Evolutionary conservation across 345 rosid species (phyloP).

Genomic region (Lenwebbia sp.): DNA sequence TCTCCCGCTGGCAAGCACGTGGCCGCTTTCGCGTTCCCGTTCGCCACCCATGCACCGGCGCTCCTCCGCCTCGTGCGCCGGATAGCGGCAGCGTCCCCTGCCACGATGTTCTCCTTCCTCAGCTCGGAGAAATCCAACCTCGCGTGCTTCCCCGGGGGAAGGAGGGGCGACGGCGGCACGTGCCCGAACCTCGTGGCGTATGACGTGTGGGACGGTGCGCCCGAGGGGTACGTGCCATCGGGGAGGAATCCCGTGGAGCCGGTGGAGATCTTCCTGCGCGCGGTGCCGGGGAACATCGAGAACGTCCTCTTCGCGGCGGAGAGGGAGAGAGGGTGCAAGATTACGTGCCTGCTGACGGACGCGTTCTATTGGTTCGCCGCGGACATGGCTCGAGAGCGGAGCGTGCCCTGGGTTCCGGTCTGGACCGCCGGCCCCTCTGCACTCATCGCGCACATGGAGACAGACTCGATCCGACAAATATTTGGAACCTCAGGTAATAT

Average conservation of each 20-base stretch:
- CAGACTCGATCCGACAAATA: conserved; percentile 15
- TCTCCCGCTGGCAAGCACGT: conserved; percentile 2
- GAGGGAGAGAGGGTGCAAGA: conserved; percentile 8
- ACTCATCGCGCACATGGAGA: conserved; percentile 20
- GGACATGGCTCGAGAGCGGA: conserved; percentile 27
- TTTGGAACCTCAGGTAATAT: conserved; percentile 9
- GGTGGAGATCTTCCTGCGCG: conserved; percentile 22
- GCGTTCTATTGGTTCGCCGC: conserved; percentile 46
- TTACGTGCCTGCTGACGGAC: conserved; percentile 33
- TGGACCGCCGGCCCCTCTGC: conserved; percentile 44
- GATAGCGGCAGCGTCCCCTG: conserved; percentile 1
- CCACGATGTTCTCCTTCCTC: conserved; percentile 22
- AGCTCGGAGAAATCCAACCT: conserved; percentile 23
- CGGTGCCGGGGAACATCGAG: conserved; percentile 19
- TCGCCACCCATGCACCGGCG: conserved; percentile 7
- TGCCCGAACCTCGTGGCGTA: conserved; percentile 6
- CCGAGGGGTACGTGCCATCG: conserved; percentile 7
- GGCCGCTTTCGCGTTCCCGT: conserved; percentile 8
- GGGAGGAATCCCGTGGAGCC: conserved; percentile 19
- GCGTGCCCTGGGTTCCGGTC: conserved; percentile 38
- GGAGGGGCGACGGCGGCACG: neutral
- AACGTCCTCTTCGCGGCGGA: conserved; percentile 12
- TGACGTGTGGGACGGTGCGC: conserved; percentile 26
- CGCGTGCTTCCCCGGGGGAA: neutral
- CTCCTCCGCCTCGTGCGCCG: conserved; percentile 6